Conservation (phyloP, 345 rosid species). For the Trapa incisa region DNA sequence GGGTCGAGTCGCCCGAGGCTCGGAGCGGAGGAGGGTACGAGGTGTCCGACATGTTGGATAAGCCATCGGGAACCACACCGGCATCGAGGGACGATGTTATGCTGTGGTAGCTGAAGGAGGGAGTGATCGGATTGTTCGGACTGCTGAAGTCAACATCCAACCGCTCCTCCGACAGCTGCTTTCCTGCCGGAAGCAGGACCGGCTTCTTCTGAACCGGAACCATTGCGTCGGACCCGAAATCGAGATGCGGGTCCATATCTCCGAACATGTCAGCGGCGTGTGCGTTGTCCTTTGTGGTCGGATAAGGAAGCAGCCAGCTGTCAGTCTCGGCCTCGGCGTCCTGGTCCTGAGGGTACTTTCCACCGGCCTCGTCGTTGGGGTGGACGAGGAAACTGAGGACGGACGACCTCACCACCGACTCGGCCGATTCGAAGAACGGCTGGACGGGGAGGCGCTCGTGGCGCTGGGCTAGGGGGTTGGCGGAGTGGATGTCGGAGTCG, state of each 20-base stretch:
- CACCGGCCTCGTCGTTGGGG: background rate
- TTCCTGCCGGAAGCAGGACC: constrained; percentile 3
- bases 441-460: constrained; percentile 73
- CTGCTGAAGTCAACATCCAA: constrained; percentile 46
- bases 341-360: background rate
- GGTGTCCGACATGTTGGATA: constrained; percentile 36
- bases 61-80: constrained; percentile 78
- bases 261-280: constrained; percentile 13
- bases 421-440: constrained; percentile 47
- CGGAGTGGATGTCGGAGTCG: constrained; percentile 44
- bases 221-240: constrained; percentile 57
- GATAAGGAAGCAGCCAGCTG: constrained; percentile 15
- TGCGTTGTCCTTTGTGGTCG: too few species aligned
- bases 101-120: constrained; percentile 27
- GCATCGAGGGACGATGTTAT: constrained; percentile 56
- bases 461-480: constrained; percentile 39
- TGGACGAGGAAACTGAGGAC: constrained; percentile 30
- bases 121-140: constrained; percentile 20
- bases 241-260: constrained; percentile 45
- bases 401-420: constrained; percentile 22
- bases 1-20: constrained; percentile 21
- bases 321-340: constrained; percentile 34
- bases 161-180: constrained; percentile 22
- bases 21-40: constrained; percentile 40
- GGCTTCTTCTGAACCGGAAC: constrained; percentile 46